These are phyloP conservation scores for Logfia minima DNA, from an alignment of 129 eudicot species.

Conservation along the genomic window DNA sequence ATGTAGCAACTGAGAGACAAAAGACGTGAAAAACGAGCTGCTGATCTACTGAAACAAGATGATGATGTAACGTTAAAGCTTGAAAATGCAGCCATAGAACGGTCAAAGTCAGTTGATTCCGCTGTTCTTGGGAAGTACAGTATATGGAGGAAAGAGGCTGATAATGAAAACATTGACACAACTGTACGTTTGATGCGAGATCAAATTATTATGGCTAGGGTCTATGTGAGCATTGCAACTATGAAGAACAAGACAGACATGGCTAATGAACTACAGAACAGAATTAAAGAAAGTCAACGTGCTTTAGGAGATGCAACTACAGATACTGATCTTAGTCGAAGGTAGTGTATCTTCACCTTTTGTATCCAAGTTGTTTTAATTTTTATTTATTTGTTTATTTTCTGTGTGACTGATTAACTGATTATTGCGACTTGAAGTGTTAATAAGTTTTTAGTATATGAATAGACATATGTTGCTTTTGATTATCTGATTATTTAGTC, in stretches of 20 bases:
- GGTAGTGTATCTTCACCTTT: conserved; percentile 40
- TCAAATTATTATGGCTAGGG: conserved; percentile 96
- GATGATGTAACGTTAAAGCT: conserved; percentile 73
- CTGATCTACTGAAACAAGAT: conserved; percentile 74
- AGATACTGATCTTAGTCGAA: conserved; percentile 71
- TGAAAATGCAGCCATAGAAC: conserved; percentile 96
- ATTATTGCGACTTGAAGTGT: neutral
- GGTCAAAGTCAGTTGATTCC: conserved; percentile 92
- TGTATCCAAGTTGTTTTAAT: neutral
- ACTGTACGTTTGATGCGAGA: conserved; percentile 80
- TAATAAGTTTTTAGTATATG: neutral
- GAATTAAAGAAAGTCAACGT: conserved; percentile 84
- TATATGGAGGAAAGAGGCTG: conserved; percentile 93
- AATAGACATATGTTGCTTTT: neutral
- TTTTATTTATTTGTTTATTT: neutral
- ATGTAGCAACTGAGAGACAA: conserved; percentile 81
- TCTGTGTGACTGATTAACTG: neutral
- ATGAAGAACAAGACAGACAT: conserved; percentile 70
- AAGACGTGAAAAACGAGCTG: conserved; percentile 87
- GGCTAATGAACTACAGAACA: conserved; percentile 62
- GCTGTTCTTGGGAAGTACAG: conserved; percentile 93
- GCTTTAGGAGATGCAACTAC: conserved; percentile 75
- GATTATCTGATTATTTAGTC: neutral
- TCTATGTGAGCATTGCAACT: conserved; percentile 72
- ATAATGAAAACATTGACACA: conserved; percentile 78